Conservation (phyloP, 2,329 filamentous ascomycete species). For the Aspergillus candidus region DNA sequence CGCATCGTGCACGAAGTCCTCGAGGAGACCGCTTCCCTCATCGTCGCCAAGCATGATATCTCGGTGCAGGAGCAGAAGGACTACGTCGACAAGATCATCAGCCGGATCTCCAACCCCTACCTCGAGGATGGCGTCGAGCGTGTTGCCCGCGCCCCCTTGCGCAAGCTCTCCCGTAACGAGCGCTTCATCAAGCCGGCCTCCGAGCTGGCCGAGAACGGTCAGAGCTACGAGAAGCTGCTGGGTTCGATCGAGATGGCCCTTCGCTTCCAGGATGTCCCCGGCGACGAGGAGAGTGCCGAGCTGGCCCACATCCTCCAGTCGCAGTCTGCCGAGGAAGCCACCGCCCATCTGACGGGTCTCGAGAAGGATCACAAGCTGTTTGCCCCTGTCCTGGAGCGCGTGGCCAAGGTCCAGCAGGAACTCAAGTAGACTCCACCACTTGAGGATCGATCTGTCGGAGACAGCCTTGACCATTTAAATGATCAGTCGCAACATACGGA, state of each 20-base stretch:
- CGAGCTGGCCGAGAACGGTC: constrained; percentile 75
- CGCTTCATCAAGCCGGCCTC: constrained; percentile 90
- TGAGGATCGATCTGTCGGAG: constrained; percentile 1
- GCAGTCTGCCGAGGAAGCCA: constrained; percentile 66
- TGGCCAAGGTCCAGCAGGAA: constrained; percentile 69
- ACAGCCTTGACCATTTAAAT: background rate
- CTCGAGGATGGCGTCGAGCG: constrained; percentile 90
- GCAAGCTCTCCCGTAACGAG: constrained; percentile 92
- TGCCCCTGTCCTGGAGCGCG: constrained; percentile 65
- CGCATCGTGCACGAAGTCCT: constrained; percentile 73
- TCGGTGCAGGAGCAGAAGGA: constrained; percentile 65
- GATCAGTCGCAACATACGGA: constrained; percentile 24
- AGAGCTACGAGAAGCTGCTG: constrained; percentile 67
- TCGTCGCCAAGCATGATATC: constrained; percentile 82
- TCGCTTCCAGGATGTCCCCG: constrained; percentile 90
- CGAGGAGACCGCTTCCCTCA: constrained; percentile 77
- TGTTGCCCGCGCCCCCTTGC: constrained; percentile 87
- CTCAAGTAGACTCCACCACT: constrained; percentile 27
- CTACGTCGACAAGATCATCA: constrained; percentile 89
- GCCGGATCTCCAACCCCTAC: constrained; percentile 86
- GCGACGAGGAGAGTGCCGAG: constrained; percentile 81
- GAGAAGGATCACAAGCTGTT: constrained; percentile 71
- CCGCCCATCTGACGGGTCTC: constrained; percentile 75
- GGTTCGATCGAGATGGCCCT: constrained; percentile 85
- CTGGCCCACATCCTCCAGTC: constrained; percentile 79